Conservation (phyloP, 2,329 filamentous ascomycete species). For the Penicillium brevicompactum region DNA sequence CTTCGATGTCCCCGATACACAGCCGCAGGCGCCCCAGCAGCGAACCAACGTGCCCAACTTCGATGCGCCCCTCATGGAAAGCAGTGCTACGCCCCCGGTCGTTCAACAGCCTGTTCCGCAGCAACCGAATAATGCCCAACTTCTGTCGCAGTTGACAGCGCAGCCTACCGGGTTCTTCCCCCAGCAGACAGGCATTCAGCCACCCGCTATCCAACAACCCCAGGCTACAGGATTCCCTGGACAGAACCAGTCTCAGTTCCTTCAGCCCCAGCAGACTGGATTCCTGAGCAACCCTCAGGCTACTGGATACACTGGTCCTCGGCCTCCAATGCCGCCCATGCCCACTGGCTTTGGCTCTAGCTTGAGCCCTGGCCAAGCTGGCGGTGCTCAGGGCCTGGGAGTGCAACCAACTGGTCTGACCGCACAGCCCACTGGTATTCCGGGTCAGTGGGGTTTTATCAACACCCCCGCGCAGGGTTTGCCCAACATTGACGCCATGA, state of each 20-base stretch:
- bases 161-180: constrained; percentile 53
- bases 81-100: constrained; percentile 51
- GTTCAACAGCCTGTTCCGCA: constrained; percentile 68
- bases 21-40: constrained; percentile 50
- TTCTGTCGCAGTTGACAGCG: constrained; percentile 59
- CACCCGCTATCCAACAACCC: constrained; percentile 64
- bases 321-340: constrained; percentile 79
- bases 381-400: constrained; percentile 70
- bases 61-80: constrained; percentile 56
- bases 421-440: constrained; percentile 88
- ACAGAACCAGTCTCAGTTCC: constrained; percentile 52
- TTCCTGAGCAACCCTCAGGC: constrained; percentile 71
- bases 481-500: constrained; percentile 90
- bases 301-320: constrained; percentile 78
- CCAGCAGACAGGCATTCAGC: constrained; percentile 71
- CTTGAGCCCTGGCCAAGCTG: constrained; percentile 64
- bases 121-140: constrained; percentile 69
- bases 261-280: constrained; percentile 71
- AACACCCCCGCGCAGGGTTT: constrained; percentile 87
- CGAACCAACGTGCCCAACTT: constrained; percentile 72
- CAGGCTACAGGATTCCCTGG: constrained; percentile 52
- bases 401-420: constrained; percentile 87
- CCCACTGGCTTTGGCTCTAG: constrained; percentile 70
- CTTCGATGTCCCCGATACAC: constrained; percentile 82
- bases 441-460: constrained; percentile 97